Conservation (phyloP, 2,329 filamentous ascomycete species). For the Diaporthe eres region DNA sequence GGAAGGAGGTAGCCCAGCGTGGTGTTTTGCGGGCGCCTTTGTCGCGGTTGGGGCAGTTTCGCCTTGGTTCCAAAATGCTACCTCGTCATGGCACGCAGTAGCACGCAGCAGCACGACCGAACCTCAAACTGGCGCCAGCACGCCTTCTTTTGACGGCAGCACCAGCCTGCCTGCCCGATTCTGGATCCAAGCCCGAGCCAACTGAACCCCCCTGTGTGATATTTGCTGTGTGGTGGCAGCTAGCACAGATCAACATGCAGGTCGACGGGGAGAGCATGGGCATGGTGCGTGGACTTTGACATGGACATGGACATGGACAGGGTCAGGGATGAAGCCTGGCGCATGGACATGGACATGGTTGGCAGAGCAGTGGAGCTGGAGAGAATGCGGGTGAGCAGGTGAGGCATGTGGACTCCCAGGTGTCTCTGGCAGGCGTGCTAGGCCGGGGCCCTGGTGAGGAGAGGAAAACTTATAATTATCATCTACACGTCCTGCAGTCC, state of each 20-base stretch:
- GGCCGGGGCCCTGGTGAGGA: background rate
- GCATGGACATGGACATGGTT: constrained; percentile 14
- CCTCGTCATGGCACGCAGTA: constrained; percentile 17
- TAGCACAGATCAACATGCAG: constrained; percentile 30
- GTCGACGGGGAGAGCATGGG: constrained; percentile 1
- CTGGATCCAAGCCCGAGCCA: constrained; percentile 1
- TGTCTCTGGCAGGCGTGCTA: background rate
- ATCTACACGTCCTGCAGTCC: background rate
- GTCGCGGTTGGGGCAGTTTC: constrained; percentile 13
- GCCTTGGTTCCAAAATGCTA: constrained; percentile 19
- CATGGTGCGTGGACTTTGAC: background rate
- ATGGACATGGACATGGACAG: constrained; percentile 20
- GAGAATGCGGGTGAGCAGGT: constrained; percentile 13
- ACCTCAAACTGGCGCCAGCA: constrained; percentile 28
- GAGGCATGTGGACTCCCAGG: background rate
- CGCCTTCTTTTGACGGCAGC: constrained; percentile 20
- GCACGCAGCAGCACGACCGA: background rate
- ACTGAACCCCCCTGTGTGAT: constrained; percentile 2
- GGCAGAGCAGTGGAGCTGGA: background rate
- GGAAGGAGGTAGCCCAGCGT: constrained; percentile 23
- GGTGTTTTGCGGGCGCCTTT: constrained; percentile 10
- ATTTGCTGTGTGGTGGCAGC: constrained; percentile 9
- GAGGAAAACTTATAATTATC: constrained; percentile 3
- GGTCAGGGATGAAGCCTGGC: background rate
- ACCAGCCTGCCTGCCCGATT: background rate